Percentiles rank a stretch among this genome's conserved stretches.
These are phyloP conservation scores for Oryza coarctata DNA, from an alignment of 176 grass and related monocot species.

Conservation along the genomic window DNA sequence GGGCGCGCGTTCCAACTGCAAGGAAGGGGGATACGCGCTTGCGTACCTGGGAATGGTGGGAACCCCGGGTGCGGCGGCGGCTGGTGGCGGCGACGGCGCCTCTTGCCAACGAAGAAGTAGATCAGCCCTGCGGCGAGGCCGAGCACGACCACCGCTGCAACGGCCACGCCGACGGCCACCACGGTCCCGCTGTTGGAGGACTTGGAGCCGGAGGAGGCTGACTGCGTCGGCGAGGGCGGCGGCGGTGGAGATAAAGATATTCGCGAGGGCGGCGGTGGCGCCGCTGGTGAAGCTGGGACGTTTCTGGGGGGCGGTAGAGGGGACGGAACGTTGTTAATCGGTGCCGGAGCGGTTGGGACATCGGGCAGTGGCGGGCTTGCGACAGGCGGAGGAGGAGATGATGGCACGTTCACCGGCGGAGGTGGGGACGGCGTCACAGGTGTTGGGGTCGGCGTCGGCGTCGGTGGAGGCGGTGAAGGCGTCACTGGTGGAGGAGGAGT, in stretches of 20 bases:
- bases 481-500: background rate
- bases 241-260: conserved; percentile 2
- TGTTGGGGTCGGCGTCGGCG: background rate
- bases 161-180: conserved; percentile 46
- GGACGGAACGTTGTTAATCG: background rate
- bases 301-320: background rate
- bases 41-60: conserved; percentile 28
- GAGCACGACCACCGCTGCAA: conserved; percentile 29
- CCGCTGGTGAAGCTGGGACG: background rate
- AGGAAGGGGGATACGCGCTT: background rate
- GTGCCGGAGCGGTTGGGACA: conserved; percentile 20
- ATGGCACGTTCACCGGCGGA: conserved; percentile 16
- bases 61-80: background rate
- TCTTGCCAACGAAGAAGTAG: conserved; percentile 31
- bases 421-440: conserved; percentile 17
- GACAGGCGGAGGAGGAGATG: conserved; percentile 6
- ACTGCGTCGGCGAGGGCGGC: conserved; percentile 30
- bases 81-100: conserved; percentile 17
- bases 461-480: conserved; percentile 10
- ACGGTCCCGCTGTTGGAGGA: background rate
- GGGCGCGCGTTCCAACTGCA: background rate
- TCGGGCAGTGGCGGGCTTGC: conserved; percentile 10
- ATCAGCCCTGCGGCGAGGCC: conserved; percentile 38
- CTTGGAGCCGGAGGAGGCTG: background rate
- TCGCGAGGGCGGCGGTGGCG: conserved; percentile 7